Percentiles rank a stretch among this genome's conserved stretches.
Conservation (phyloP, 2,329 filamentous ascomycete genomes). For the Sporothrix globosa region DNA sequence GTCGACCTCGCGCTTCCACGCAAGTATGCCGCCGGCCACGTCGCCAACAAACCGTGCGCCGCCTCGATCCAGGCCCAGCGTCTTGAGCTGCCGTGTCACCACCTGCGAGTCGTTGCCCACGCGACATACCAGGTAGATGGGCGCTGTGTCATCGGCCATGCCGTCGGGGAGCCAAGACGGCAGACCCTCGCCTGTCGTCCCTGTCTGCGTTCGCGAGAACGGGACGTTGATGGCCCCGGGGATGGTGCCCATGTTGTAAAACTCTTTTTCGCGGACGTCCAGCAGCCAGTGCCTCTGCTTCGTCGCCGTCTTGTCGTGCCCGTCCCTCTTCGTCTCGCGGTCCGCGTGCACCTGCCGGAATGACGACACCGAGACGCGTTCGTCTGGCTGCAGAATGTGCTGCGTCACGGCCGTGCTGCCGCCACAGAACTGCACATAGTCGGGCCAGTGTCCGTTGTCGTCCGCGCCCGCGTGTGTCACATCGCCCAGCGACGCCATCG, state of each 20-base stretch:
- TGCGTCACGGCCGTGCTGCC: conserved; percentile 41
- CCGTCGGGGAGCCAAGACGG: conserved; percentile 46
- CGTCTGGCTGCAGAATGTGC: conserved; percentile 57
- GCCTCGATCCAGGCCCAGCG: conserved; percentile 57
- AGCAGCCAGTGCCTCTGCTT: conserved; percentile 61
- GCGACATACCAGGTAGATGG: conserved; percentile 73
- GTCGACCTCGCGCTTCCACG: conserved; percentile 74
- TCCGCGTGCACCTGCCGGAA: conserved; percentile 44
- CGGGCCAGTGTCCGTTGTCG: conserved; percentile 60
- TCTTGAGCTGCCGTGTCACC: conserved; percentile 66
- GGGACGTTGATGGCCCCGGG: conserved; percentile 75
- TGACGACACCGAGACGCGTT: conserved; percentile 68
- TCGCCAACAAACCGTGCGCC: conserved; percentile 67
- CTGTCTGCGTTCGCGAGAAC: conserved; percentile 54
- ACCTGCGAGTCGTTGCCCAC: conserved; percentile 80
- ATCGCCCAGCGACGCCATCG: not conserved
- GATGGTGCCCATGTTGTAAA: conserved; percentile 79
- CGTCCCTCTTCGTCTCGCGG: no score
- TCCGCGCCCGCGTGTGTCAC: conserved; percentile 57
- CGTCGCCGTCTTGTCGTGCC: conserved; percentile 20
- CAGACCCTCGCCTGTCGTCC: not conserved
- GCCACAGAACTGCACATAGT: conserved; percentile 89
- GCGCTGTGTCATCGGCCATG: conserved; percentile 47
- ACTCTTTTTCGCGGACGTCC: conserved; percentile 82
- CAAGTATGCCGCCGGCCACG: conserved; percentile 69